Base-by-base conservation (phyloP, 192 early-diverging fungal genomes). In the Ramicandelaber brevisporus region DNA sequence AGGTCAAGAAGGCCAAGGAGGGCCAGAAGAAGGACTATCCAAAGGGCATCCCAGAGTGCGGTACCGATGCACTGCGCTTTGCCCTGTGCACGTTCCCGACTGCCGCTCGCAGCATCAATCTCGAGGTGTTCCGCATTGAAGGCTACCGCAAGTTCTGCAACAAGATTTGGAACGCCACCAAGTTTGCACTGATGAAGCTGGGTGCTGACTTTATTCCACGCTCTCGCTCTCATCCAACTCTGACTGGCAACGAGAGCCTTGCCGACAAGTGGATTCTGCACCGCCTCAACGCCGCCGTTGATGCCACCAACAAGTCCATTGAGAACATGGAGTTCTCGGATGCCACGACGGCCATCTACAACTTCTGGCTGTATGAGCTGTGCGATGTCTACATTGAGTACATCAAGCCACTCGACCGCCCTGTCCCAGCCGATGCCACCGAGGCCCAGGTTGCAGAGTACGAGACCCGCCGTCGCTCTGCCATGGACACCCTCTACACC, bases 111-210 rank as follows among this genome's bases (percentile, higher is more conserved):
- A 81, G 89, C 36, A 76, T 97, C 44, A 95, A 90, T 45, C 51
- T 98, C 42, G 78, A 95, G 41, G 78, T 98, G 27, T 33, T 73
- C 44, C 86, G 81, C 36, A 78, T 98, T n/a, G 88, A 95, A 39
- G 86, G 93, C 26, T 92, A 98, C 65, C 76, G 88, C 53, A 93
- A 92, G 61, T 98, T 92, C 73, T 98, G 88, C 57, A 98, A 95
- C 69, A 98, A 98, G 68, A 52, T 98, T 17, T 98, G 93, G 93
- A 93, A 95, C 45, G 93, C 88, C 1, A 86, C 81, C 16, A 73
- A 76, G 33, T 88, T 98, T 56, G 85, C 80, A n/a, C 42, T 85
- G 27, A 72, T 82, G 61, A 92, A 95, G 63, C 63, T 98, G 10
- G 86, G 79, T n/a, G 65, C 62, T 11, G 69, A 73, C 29, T 98